Evolutionary conservation across 1,139 yeast species (phyloP).

Genomic region (Protomyces arabidopsidicola): DNA sequence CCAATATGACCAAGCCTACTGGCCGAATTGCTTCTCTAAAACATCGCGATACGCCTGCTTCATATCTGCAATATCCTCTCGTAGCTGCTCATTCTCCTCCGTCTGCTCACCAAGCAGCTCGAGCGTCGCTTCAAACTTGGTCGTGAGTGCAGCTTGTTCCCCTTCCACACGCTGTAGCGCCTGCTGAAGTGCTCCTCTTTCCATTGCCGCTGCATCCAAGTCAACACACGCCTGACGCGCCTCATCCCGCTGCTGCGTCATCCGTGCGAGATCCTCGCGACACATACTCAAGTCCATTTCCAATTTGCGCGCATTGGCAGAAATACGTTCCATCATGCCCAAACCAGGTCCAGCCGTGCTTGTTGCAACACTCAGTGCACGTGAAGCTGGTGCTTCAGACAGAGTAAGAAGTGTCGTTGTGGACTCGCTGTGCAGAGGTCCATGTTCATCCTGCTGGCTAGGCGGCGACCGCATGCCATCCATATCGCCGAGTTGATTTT

Average conservation of each 20-base stretch:
- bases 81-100: constrained; percentile 76
- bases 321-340: constrained; percentile 51
- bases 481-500: background rate
- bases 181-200: constrained; percentile 42
- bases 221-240: constrained; percentile 64
- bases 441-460: background rate
- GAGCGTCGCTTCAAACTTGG: constrained; percentile 55
- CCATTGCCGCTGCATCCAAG: constrained; percentile 54
- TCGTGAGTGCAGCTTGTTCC: constrained; percentile 43
- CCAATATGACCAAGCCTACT: background rate
- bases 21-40: constrained; percentile 49
- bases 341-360: constrained; percentile 24
- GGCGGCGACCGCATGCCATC: constrained; percentile 18
- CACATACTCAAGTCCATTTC: constrained; percentile 70
- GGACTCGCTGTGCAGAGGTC: constrained; percentile 6
- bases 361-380: background rate
- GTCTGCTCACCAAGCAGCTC: constrained; percentile 83
- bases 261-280: constrained; percentile 56
- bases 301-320: constrained; percentile 67
- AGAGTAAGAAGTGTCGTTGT: background rate
- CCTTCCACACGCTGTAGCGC: constrained; percentile 40
- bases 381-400: background rate
- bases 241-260: constrained; percentile 56
- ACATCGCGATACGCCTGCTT: constrained; percentile 78
- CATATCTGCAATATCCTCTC: constrained; percentile 82